Base-by-base conservation (phyloP, 2,329 filamentous ascomycete genomes). In the Mycogone perniciosa region DNA sequence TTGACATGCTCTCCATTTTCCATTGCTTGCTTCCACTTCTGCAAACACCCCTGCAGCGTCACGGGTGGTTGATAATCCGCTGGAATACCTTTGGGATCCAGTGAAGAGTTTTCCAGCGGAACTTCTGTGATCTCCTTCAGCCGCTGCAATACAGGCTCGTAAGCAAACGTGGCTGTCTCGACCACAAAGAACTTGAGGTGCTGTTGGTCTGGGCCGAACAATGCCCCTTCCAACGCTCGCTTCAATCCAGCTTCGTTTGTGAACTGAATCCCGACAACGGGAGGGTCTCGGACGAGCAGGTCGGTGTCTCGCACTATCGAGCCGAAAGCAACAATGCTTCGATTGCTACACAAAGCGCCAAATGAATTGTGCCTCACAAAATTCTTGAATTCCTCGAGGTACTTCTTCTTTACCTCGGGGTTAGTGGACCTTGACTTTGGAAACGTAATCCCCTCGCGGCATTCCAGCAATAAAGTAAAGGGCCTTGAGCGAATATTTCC, bases 101-200 rank as follows among this genome's bases (percentile, higher is more conserved):
- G 64, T 0, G 87, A 59, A 31, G 78, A 69, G 2, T 77, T 62
- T 3, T 76, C 68, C 0, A 89, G 67, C 0, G 84, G 77, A 0
- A 88, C 48, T 2, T 81, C 73, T 0, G 61, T 67, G 27, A 81
- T 79, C 0, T 70, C 64, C 60, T 86, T 76, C 1, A 89, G 67
- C 1, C 78, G 73, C 44, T 75, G 64, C 4, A 89, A 62, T 1
- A 89, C 73, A 0, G 86, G 86, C 48, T 88, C 81, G 50, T 82
- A 88, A 0, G 85, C 81, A 60, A 88, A 89, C 0, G 84, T 74
- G 0, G 85, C 72, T 0, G 85, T 84, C 39, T 86, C 77, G 0
- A 88, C 77, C 2, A 82, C 65, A 0, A 84, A 62, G 41, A 88
- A 82, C 2, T 60, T 62, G 3, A 78, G 52, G 0, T 52, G 47